A percentile compares a stretch with the other conserved stretches of the same genome.
Conservation (phyloP, 257 asterid species). For the Solanum bukasovii region DNA sequence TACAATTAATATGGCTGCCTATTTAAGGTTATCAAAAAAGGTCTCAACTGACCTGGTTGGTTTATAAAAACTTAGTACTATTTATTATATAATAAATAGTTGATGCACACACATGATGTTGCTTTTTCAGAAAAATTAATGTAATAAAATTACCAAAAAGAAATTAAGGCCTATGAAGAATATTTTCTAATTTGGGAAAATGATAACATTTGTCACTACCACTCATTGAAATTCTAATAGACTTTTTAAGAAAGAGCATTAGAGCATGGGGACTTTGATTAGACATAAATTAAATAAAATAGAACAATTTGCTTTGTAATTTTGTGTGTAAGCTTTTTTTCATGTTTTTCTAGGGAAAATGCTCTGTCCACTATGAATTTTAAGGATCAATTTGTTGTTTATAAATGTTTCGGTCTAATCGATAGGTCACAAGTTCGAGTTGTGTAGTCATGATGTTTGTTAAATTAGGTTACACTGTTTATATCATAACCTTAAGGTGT, state of each 20-base stretch:
- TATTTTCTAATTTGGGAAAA: neutral
- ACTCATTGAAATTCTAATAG: neutral
- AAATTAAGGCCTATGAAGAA: neutral
- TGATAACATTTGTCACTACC: neutral
- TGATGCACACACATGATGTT: slow-evolving; percentile 6
- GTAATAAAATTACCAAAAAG: neutral
- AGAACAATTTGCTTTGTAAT: slow-evolving; percentile 1
- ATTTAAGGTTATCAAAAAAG: slow-evolving; percentile 16
- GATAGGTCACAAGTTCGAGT: accelerated
- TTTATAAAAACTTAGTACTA: neutral
- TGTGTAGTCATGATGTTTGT: neutral
- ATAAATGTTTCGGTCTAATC: accelerated
- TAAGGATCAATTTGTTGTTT: neutral
- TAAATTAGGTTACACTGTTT: neutral
- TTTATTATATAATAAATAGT: neutral
- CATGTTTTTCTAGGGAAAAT: neutral
- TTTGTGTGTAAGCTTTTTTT: neutral
- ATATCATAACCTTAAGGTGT: neutral
- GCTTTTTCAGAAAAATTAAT: slow-evolving; percentile 4
- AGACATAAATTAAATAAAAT: neutral
- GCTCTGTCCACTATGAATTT: neutral
- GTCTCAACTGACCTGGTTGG: neutral
- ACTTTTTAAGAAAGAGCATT: slow-evolving; percentile 3
- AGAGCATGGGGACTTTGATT: neutral
- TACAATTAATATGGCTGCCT: neutral